phyloP scores from a whole-genome alignment of 106 monocot genomes.

The Vanilla planifolia region DNA sequence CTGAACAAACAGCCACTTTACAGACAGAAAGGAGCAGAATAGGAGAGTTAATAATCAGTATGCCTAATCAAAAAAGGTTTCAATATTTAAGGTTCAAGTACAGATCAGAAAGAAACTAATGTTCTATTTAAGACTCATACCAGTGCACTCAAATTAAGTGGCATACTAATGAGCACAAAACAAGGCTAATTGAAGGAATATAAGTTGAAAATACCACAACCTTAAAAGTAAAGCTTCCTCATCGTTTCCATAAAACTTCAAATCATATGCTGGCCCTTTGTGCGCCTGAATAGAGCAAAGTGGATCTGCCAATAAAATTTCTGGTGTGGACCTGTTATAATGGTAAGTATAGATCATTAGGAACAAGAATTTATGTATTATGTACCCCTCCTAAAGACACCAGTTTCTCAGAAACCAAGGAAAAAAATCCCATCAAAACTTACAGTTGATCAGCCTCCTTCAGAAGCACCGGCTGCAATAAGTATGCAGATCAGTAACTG shows the following conservation, averaged over 20 bases:
- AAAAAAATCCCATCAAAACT: slow-evolving; percentile 1
- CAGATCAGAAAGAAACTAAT: background rate
- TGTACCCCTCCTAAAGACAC: background rate
- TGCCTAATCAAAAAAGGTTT: too few species aligned
- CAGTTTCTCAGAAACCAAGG: background rate
- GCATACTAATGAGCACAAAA: background rate
- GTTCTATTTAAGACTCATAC: background rate
- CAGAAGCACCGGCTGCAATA: slow-evolving; percentile 9
- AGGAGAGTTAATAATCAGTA: too few species aligned
- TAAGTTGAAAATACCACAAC: slow-evolving; percentile 25
- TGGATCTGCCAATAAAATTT: slow-evolving; percentile 28
- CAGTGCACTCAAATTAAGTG: background rate
- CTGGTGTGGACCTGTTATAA: slow-evolving; percentile 8
- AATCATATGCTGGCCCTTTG: slow-evolving; percentile 80
- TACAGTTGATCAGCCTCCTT: background rate
- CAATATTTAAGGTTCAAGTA: too few species aligned
- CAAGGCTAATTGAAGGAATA: background rate
- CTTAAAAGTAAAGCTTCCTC: slow-evolving; percentile 78
- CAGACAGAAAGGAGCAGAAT: too few species aligned
- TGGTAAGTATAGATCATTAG: background rate
- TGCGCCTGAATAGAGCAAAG: slow-evolving; percentile 58
- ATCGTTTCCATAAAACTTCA: slow-evolving; percentile 72
- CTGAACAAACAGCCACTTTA: too few species aligned
- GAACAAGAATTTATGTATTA: background rate
- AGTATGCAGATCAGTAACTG: background rate